Conservation (phyloP, 1,284 basidiomycete genomes). For the Ustilago cynodontis region DNA sequence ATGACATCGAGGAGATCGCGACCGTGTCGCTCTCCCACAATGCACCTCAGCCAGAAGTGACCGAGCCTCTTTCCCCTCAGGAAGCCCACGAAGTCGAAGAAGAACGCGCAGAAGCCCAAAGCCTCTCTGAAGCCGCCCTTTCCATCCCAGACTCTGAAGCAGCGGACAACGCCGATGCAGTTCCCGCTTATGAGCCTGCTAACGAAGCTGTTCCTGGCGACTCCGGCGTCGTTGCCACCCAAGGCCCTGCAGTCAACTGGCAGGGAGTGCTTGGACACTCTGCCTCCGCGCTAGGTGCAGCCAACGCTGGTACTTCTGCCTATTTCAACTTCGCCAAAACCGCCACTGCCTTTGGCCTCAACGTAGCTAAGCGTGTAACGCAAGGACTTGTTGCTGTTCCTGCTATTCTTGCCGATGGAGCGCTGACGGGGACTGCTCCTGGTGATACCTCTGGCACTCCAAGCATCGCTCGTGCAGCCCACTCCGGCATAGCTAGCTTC, state of each 20-base stretch:
- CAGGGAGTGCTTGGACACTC: slow-evolving; percentile 46
- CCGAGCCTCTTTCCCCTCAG: slow-evolving; percentile 8
- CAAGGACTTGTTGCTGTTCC: slow-evolving; percentile 58
- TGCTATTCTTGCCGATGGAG: slow-evolving; percentile 54
- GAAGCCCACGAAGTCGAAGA: slow-evolving; percentile 30
- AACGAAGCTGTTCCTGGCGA: slow-evolving; percentile 30
- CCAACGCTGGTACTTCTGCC: slow-evolving; percentile 56
- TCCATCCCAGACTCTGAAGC: slow-evolving; percentile 57
- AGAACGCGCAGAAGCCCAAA: slow-evolving; percentile 39
- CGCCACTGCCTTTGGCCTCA: slow-evolving; percentile 55
- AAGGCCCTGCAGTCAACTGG: slow-evolving; percentile 37
- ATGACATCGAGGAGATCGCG: not conserved
- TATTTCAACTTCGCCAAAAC: slow-evolving; percentile 57
- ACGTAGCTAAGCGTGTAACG: slow-evolving; percentile 59
- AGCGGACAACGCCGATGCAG: slow-evolving; percentile 16
- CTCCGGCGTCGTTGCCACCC: slow-evolving; percentile 23
- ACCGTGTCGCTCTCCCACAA: not conserved
- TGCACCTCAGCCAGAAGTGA: not conserved
- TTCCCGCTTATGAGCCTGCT: slow-evolving; percentile 18
- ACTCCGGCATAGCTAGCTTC: slow-evolving; percentile 57
- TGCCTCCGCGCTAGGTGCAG: slow-evolving; percentile 48
- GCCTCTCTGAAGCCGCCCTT: slow-evolving; percentile 52
- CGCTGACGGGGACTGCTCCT: slow-evolving; percentile 49
- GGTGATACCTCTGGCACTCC: slow-evolving; percentile 28
- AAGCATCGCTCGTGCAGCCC: slow-evolving; percentile 38